Evolutionary conservation across 306 rosid species (phyloP).

Genomic region (Cotoneaster glaucophyllus): DNA sequence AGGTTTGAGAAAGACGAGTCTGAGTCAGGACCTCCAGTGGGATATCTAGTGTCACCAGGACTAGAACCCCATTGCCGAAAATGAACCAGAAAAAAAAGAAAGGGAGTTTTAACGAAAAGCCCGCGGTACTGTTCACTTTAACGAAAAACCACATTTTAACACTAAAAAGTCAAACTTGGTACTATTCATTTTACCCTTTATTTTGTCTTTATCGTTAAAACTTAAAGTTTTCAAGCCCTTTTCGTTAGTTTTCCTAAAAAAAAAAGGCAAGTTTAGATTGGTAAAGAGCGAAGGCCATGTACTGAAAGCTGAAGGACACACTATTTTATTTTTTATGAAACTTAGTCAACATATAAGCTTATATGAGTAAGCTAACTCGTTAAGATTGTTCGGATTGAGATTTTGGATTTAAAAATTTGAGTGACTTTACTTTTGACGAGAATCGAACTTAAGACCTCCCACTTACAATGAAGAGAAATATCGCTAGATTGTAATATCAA

Average conservation of each 20-base stretch:
- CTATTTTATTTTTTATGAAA: not conserved
- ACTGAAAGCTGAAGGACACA: not conserved
- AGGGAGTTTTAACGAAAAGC: too few relatives aligned
- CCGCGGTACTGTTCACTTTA: too few relatives aligned
- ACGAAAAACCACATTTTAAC: too few relatives aligned
- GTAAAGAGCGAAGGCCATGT: not conserved
- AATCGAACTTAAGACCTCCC: too few relatives aligned
- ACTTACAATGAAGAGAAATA: too few relatives aligned
- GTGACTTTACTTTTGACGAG: too few relatives aligned
- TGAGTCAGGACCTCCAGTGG: not conserved
- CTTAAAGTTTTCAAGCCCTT: too few relatives aligned
- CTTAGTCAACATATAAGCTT: not conserved
- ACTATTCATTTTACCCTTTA: too few relatives aligned
- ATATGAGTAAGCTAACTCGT: not conserved
- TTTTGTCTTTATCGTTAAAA: too few relatives aligned
- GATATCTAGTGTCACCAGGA: not conserved
- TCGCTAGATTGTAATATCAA: too few relatives aligned
- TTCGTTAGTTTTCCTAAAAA: too few relatives aligned
- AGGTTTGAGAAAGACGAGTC: not conserved
- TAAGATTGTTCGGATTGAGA: not conserved
- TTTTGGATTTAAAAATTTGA: not conserved
- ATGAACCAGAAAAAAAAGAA: not conserved
- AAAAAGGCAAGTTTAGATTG: not conserved
- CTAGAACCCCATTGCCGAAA: not conserved
- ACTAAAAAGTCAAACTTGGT: too few relatives aligned